Percentiles rank a stretch among this genome's conserved stretches.
These are phyloP conservation scores for Gossypium laxum DNA, from an alignment of 441 rosid species.

Conservation along the genomic window DNA sequence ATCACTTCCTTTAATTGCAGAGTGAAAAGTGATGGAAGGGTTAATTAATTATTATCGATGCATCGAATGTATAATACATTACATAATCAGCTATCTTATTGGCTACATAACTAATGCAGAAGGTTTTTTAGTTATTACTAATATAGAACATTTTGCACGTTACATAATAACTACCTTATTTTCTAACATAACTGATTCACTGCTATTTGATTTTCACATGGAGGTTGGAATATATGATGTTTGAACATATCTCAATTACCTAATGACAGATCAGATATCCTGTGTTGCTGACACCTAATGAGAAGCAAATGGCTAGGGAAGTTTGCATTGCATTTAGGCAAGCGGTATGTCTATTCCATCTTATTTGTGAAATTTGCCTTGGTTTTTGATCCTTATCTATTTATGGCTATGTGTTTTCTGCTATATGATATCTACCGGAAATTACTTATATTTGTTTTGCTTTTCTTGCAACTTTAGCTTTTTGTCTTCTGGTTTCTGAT, in stretches of 20 bases:
- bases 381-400: neutral
- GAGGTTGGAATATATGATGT: neutral
- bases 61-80: neutral
- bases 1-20: neutral
- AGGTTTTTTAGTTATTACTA: neutral
- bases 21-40: neutral
- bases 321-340: conserved; percentile 97
- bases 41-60: neutral
- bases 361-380: neutral
- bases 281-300: conserved; percentile 87
- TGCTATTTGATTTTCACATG: conserved; percentile 3
- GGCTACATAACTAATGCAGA: neutral
- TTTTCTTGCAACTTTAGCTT: neutral
- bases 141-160: neutral
- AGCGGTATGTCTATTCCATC: conserved; percentile 41
- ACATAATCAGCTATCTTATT: neutral
- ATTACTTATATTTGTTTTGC: neutral
- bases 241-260: neutral
- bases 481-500: neutral
- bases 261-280: conserved; percentile 87
- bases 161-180: neutral
- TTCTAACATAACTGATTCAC: neutral
- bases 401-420: neutral
- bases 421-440: neutral
- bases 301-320: conserved; percentile 98